Conservation (phyloP, 805 yeast species). For the Blastobotrys peoriensis region DNA sequence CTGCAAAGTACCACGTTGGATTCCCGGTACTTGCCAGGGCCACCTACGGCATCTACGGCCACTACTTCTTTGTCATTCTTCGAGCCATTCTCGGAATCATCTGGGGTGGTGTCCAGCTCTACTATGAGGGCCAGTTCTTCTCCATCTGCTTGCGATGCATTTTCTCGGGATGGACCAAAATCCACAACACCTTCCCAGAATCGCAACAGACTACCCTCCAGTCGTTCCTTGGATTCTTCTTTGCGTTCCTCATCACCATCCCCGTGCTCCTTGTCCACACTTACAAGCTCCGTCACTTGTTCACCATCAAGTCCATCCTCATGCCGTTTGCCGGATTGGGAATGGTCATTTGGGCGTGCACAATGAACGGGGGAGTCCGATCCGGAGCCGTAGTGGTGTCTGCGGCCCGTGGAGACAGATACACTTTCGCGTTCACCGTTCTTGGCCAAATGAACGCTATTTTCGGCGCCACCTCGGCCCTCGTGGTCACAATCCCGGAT, state of each 20-base stretch:
- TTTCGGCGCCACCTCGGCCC: slow-evolving; percentile 16
- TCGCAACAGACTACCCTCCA: slow-evolving; percentile 20
- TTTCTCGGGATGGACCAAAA: slow-evolving; percentile 12
- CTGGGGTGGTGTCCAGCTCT: slow-evolving; percentile 20
- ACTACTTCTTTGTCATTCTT: slow-evolving; percentile 15
- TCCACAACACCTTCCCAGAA: slow-evolving; percentile 14
- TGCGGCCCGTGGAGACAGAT: slow-evolving; percentile 1
- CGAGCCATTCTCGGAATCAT: slow-evolving; percentile 18
- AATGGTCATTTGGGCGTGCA: slow-evolving; percentile 75
- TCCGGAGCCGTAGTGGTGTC: slow-evolving; percentile 2
- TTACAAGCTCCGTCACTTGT: slow-evolving; percentile 72
- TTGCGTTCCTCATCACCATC: slow-evolving; percentile 30
- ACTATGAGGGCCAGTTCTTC: slow-evolving; percentile 17
- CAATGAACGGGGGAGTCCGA: slow-evolving; percentile 60
- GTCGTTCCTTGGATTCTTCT: slow-evolving; percentile 21
- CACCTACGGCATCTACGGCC: slow-evolving; percentile 19
- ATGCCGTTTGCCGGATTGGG: slow-evolving; percentile 79
- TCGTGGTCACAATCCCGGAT: slow-evolving; percentile 17
- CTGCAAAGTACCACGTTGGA: slow-evolving; percentile 22
- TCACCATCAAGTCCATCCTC: slow-evolving; percentile 69
- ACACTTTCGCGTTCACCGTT: slow-evolving; percentile 6
- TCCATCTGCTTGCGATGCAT: slow-evolving; percentile 14
- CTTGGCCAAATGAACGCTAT: slow-evolving; percentile 13
- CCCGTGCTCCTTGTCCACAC: slow-evolving; percentile 81
- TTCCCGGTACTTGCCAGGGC: slow-evolving; percentile 23